Evolutionary conservation across 176 grass and related monocot genomes (phyloP).

Genomic region (Themeda triandra): DNA sequence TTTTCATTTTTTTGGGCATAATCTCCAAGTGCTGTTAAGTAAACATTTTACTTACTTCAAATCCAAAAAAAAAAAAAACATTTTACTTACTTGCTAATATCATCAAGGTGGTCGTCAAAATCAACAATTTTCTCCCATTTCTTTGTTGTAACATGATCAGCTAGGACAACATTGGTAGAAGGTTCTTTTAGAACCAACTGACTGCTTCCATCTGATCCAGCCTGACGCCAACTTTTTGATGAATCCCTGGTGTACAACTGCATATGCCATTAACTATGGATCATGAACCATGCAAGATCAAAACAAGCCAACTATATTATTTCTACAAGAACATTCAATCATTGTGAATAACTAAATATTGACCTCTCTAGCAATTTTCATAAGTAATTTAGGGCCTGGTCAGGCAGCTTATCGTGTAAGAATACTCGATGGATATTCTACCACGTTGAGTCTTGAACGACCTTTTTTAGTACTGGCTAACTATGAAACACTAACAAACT

Average conservation of each 20-base stretch:
- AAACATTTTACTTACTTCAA: conserved; percentile 69
- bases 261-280: not conserved
- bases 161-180: conserved; percentile 69
- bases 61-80: no score
- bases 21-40: not conserved
- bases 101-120: conserved; percentile 98
- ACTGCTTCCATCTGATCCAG: conserved; percentile 74
- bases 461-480: not conserved
- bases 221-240: conserved; percentile 84
- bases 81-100: conserved; percentile 95
- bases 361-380: not conserved
- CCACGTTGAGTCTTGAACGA: not conserved
- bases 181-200: conserved; percentile 84
- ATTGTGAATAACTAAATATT: not conserved
- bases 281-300: not conserved
- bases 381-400: not conserved
- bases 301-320: not conserved
- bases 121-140: conserved; percentile 89
- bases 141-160: conserved; percentile 75
- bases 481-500: not conserved
- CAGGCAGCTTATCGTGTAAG: not conserved
- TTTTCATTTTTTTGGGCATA: not conserved
- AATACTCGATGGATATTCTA: not conserved
- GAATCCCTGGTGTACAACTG: conserved; percentile 98
- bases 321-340: not conserved